phyloP scores from a whole-genome alignment of 2,329 filamentous ascomycete genomes.

The Clonostachys rhizophaga region DNA sequence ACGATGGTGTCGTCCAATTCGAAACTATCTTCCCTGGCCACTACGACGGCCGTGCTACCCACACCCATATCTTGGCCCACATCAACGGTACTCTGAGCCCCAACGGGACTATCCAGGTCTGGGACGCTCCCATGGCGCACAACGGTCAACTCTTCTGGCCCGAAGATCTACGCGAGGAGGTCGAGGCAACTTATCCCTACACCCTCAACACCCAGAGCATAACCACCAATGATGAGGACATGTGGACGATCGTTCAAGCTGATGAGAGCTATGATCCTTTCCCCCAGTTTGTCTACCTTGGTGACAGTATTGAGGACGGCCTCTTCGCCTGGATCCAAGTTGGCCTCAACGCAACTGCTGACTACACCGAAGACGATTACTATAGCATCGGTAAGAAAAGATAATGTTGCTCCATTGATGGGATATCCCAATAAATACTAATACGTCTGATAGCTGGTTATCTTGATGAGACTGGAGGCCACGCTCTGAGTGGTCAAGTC shows the following conservation, averaged over 20 bases:
- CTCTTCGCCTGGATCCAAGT: constrained; percentile 51
- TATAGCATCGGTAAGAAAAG: no score
- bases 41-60: constrained; percentile 36
- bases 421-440: no score
- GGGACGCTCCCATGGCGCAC: constrained; percentile 22
- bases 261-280: constrained; percentile 48
- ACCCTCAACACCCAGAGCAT: constrained; percentile 35
- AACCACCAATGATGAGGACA: constrained; percentile 48
- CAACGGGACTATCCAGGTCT: no score
- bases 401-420: no score
- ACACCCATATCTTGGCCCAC: constrained; percentile 39
- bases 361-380: no score
- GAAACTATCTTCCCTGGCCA: constrained; percentile 37
- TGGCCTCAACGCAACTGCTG: constrained; percentile 33
- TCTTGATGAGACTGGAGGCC: no score
- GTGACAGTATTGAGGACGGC: constrained; percentile 44
- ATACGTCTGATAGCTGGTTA: no score
- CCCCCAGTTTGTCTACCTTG: constrained; percentile 52
- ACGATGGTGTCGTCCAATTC: constrained; percentile 36
- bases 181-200: constrained; percentile 45
- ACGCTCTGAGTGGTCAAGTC: no score
- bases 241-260: constrained; percentile 36
- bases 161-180: constrained; percentile 46
- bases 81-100: constrained; percentile 18
- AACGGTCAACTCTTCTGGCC: constrained; percentile 64